Base-by-base conservation (phyloP, 2,329 filamentous ascomycete species). In the Lecanicillium sp. region DNA sequence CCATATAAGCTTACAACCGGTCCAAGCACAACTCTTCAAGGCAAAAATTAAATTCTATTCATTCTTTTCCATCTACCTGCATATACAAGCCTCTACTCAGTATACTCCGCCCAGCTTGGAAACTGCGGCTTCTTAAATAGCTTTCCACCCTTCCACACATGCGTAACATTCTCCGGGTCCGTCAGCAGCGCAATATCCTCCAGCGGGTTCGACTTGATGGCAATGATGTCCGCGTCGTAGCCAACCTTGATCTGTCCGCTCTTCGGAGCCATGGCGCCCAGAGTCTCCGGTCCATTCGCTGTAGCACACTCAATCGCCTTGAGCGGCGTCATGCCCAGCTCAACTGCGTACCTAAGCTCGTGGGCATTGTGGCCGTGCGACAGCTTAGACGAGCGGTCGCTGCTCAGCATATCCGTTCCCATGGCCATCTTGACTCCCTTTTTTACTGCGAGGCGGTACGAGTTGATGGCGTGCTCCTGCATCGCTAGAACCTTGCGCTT, bases 241-340 rank as follows among this genome's bases (percentile, higher is more conserved):
- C 65, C 65, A 20, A 50, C 60, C 47, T 56, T 63, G 35, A 71
- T 44, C 50, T 64, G 59, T 3, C 69, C 68, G 13, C 57, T 59
- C 49, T 57, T 54, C 0, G 67, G 67, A 5, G 62, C 68, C 53
- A 65, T 57, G 3, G 52, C 47, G 1, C 67, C 67, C n/a, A 71
- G 45, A 3, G 63, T 65, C 42, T 65, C 57, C 0, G 68, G 66
- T 9, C 57, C 58, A 33, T 57, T 70, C 12, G 66, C 67, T 4
- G 68, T 71, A 3, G 60, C 65, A 17, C 65, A 63, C 48, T 72
- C 65, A 43, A 73, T 71, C 6, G 68, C 68, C 48, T 68, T 52
- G 33, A 72, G 47, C 5, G 64, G 60, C 8, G 61, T 62, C 64
- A 73, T 63, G 3, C 68, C 68, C 6, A 63, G 64, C 35, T 65